Evolutionary conservation across 2,329 filamentous ascomycete genomes (phyloP).

Genomic region (Alternaria panax): DNA sequence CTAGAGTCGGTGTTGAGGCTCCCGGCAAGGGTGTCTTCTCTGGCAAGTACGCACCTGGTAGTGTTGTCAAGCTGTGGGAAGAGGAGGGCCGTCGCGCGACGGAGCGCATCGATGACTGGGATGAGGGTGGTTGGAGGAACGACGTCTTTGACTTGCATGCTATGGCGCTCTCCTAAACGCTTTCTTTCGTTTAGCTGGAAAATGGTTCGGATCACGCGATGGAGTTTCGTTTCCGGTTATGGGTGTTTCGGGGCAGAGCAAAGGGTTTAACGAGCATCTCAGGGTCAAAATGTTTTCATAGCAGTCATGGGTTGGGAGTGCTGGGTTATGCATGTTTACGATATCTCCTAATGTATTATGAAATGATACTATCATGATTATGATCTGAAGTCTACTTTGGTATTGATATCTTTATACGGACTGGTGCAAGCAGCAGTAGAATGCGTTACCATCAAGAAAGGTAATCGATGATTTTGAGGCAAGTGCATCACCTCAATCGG

Average conservation of each 20-base stretch:
- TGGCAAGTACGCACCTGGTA: constrained; percentile 86
- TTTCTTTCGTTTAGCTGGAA: too few species aligned
- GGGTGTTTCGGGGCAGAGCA: neutral
- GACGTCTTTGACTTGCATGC: constrained; percentile 73
- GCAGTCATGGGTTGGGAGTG: neutral
- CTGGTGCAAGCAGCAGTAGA: too few species aligned
- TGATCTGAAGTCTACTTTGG: neutral
- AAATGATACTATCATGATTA: neutral
- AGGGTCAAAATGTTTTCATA: constrained; percentile 2
- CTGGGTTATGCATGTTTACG: neutral
- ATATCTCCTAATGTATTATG: constrained; percentile 6
- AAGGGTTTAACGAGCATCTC: neutral
- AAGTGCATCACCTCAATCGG: too few species aligned
- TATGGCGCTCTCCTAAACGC: constrained; percentile 32
- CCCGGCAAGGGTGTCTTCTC: constrained; percentile 73
- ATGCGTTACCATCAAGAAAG: too few species aligned
- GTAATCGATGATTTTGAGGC: too few species aligned
- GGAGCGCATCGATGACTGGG: constrained; percentile 77
- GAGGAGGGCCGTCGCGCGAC: constrained; percentile 74
- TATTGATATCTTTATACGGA: neutral
- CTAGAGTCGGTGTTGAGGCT: constrained; percentile 72
- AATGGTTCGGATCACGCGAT: neutral
- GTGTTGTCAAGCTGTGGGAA: constrained; percentile 88
- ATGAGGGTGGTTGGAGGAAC: constrained; percentile 80
- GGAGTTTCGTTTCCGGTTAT: neutral